These are phyloP conservation scores for Leucocoprinus birnbaumii DNA, from an alignment of 768 basidiomycete genomes.

Conservation along the genomic window DNA sequence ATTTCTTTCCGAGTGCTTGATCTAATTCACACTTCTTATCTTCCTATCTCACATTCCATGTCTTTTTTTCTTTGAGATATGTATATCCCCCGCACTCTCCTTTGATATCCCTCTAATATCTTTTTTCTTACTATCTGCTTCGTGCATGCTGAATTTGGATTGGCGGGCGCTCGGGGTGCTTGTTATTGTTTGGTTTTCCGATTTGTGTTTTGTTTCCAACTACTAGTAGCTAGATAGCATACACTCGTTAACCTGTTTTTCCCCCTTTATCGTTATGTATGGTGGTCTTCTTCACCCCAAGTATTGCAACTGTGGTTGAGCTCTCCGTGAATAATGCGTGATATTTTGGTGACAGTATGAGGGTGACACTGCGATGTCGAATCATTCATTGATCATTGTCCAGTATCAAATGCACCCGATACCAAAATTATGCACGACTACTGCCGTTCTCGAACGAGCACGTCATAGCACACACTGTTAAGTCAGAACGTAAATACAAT, in stretches of 20 bases:
- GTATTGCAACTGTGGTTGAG: too few relatives aligned
- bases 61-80: background rate
- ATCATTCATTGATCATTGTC: too few relatives aligned
- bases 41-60: background rate
- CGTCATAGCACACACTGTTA: too few relatives aligned
- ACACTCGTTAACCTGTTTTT: background rate
- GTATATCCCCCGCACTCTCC: slow-evolving; percentile 2
- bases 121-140: background rate
- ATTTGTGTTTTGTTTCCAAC: background rate
- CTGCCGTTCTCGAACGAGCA: too few relatives aligned
- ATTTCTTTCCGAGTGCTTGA: too few relatives aligned
- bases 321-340: too few relatives aligned
- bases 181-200: background rate
- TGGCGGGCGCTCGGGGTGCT: background rate
- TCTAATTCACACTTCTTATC: background rate
- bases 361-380: too few relatives aligned
- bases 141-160: too few relatives aligned
- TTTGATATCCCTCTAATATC: background rate
- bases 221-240: background rate
- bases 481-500: too few relatives aligned
- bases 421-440: too few relatives aligned
- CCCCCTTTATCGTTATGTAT: background rate
- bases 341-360: too few relatives aligned
- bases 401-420: too few relatives aligned
- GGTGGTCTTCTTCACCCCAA: background rate